Evolutionary conservation across 441 rosid species (phyloP).

Genomic region (Jatropha multifida): DNA sequence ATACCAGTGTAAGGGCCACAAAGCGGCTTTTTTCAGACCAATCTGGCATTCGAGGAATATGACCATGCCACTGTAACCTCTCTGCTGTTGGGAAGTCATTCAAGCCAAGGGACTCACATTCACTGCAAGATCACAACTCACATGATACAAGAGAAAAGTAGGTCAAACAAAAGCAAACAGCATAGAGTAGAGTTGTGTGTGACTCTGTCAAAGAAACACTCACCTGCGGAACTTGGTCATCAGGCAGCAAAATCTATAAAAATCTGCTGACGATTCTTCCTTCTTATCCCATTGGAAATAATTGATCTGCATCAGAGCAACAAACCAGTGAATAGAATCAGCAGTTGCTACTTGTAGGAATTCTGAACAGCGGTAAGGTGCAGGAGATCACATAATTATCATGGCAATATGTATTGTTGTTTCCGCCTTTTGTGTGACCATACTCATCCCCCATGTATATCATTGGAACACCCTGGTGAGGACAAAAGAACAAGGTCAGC

Average conservation of each 20-base stretch:
- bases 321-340: conserved; percentile 23
- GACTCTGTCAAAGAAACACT: conserved; percentile 19
- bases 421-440: conserved; percentile 96
- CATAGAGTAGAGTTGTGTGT: neutral
- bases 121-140: conserved; percentile 47
- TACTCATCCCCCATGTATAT: conserved; percentile 95
- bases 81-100: conserved; percentile 82
- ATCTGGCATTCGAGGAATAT: conserved; percentile 69
- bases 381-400: conserved; percentile 71
- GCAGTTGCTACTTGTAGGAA: conserved; percentile 12
- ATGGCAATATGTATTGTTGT: conserved; percentile 95
- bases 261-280: conserved; percentile 77
- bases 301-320: conserved; percentile 55
- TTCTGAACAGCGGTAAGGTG: conserved; percentile 17
- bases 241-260: conserved; percentile 77
- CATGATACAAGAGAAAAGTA: neutral
- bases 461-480: conserved; percentile 93
- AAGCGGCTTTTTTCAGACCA: conserved; percentile 89
- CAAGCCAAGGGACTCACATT: conserved; percentile 85
- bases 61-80: conserved; percentile 96
- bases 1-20: conserved; percentile 91
- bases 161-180: conserved; percentile 9
- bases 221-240: conserved; percentile 82
- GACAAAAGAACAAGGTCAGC: conserved; percentile 24
- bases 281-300: conserved; percentile 92